phyloP scores from a whole-genome alignment of 495 filamentous ascomycete species.

The Penicillium steckii region DNA sequence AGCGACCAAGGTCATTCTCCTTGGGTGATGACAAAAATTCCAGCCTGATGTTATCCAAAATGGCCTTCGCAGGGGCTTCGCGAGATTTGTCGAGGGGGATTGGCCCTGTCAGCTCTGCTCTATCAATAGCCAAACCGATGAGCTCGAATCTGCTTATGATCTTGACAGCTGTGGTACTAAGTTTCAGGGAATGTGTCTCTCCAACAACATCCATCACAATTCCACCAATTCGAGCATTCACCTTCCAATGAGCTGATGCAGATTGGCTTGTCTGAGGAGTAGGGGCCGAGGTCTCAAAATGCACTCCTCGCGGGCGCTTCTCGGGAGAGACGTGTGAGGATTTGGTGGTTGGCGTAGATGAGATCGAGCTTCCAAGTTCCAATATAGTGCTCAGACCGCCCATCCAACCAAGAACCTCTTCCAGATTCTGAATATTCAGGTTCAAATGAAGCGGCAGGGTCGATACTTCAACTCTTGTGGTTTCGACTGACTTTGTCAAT shows the following conservation, averaged over 20 bases:
- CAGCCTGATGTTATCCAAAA: slow-evolving; percentile 63
- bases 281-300: slow-evolving; percentile 56
- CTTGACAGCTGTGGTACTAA: slow-evolving; percentile 79
- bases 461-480: slow-evolving; percentile 64
- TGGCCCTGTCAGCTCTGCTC: slow-evolving; percentile 71
- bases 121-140: slow-evolving; percentile 70
- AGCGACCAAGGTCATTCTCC: slow-evolving; percentile 74
- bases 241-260: slow-evolving; percentile 56
- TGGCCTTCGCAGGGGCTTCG: slow-evolving; percentile 51
- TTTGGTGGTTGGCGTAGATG: slow-evolving; percentile 63
- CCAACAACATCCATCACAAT: slow-evolving; percentile 71
- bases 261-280: slow-evolving; percentile 8
- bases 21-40: slow-evolving; percentile 74
- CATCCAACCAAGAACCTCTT: slow-evolving; percentile 85
- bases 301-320: slow-evolving; percentile 59
- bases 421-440: slow-evolving; percentile 76
- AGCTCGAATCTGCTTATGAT: slow-evolving; percentile 68
- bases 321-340: slow-evolving; percentile 28
- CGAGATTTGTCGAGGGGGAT: slow-evolving; percentile 43
- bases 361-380: slow-evolving; percentile 81
- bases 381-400: slow-evolving; percentile 91
- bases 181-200: slow-evolving; percentile 66
- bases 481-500: slow-evolving; percentile 48
- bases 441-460: slow-evolving; percentile 77
- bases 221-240: slow-evolving; percentile 75